Base-by-base conservation (phyloP, 805 yeast species). In the Metschnikowia vanudenii region DNA sequence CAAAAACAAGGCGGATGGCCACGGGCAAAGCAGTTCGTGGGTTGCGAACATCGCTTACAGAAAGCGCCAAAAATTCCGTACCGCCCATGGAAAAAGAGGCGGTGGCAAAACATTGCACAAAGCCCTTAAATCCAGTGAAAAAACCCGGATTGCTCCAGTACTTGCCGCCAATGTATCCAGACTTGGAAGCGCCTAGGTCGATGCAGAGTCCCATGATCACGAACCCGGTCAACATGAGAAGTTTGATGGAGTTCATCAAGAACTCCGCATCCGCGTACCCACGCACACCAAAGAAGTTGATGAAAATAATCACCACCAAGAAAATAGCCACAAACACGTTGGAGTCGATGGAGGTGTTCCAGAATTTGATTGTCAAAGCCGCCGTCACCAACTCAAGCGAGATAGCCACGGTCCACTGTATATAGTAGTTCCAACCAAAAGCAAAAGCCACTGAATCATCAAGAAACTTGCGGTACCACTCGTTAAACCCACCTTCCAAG, bases 311-410 rank as follows among this genome's bases (percentile, higher is more conserved):
- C 13, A 80, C 62, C 14, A 67, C 58, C 45, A 69, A 74, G 54
- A 82, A 79, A 3, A 81, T 75, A 1, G 74, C 67, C 17, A 82
- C 83, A 61, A 77, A 82, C 7, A 74, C 78, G 55, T 80, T 84
- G 3, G 85, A 68, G 55, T 80, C 73, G 39, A 81, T 69, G 3
- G 40, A 38, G 14, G 62, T 51, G 3, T 72, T 66, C 88, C 88
- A 82, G 62, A 69, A 82, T 51, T 75, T 67, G 47, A 82, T 73
- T 22, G 86, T 81, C 70, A 80, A 73, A 3, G 58, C 51, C 3
- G 59, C 59, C 5, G 59, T 56, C 22, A 56, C 59, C 33, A 56
- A 43, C 41, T 56, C 59, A 16, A 56, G 38, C 36, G 56, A 49
- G 32, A 54, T 54, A 26, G 56, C 53, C 34, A 55, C 50, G 28